Evolutionary conservation across 1,284 basidiomycete genomes (phyloP), one percentile per base, ranked within the genome.

Genomic region (Apiotrichum siamense): DNA sequence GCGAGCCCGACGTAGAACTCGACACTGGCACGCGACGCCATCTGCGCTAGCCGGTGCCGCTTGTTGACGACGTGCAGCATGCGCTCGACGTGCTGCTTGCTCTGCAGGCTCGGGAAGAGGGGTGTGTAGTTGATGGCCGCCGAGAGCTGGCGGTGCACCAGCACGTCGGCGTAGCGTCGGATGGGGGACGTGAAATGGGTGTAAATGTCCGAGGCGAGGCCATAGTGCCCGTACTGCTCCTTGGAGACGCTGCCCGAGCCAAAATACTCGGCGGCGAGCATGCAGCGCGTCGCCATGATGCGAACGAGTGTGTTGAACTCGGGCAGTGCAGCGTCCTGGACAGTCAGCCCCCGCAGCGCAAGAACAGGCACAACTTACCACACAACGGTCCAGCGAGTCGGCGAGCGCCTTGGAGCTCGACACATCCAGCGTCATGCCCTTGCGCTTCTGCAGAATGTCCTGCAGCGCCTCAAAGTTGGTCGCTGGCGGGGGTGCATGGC

Each of bases 211-310:
- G 84, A 93, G 0, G 96, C 96, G 18, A 99, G 81, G 49, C 96
- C 96, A 69, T 99, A 98, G 74, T 98, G 96, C 2, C 87, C 86
- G 69, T 97, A 99, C 0, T 89, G 86, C 63, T 97, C 92, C 52
- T 86, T 83, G 0, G 86, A 83, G 4, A 97, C 91, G 61, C 87
- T 91, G 10, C 96, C 96, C 1, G 92, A 87, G 68, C 89, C 92
- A 75, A 98, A 97, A 74, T 99, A 98, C 72, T 98, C 96, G 25
- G 96, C 96, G 0, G 92, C 86, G 18, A 97, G 79, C 96, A 99
- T 97, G 71, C 96, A 98, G 18, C 96, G 80, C 2, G 96, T 98
- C 2, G 96, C 93, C 92, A 99, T 97, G 73, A 99, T 97, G 39
- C 96, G 84, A 41, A 98, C 93, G 13, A 98, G 81, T 0, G 92